Base-by-base conservation (phyloP, 331 rosid genomes). In the Rhamnella rubrinervis region DNA sequence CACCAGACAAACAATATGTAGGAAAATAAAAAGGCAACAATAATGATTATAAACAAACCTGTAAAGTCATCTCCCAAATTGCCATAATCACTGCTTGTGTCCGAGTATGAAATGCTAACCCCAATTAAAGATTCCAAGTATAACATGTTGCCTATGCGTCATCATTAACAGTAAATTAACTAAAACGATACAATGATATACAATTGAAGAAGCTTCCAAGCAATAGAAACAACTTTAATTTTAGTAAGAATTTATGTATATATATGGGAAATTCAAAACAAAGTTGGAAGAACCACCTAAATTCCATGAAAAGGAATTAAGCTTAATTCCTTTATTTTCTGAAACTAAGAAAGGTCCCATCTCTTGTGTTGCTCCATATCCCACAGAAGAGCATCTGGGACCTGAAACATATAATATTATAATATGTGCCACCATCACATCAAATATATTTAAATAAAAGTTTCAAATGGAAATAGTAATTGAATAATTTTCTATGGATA, bases 371-470 rank as follows among this genome's bases (percentile, higher is more conserved):
- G 98, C 98, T 75, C 98, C 98, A 78, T 92, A 90, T 73, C 97
- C 98, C 83, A 92, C 96, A 82, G 98, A 92, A 67, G 98, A 92
- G 79, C 98, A 92, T 77, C 98, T 97, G 77, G 98, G 98, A 61
- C 98, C 98, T 92, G 82, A 52, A 81, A 80, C 76, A 75, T 31
- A 60, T 53, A 69, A 57, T 77, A 77, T 64, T 6, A n/a, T 26
- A 28, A 1, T 67, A 78, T 83, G 91, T 87, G 87, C 82, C 91
- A 89, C 82, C 65, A 58, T 63, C 83, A 72, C 66, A 80, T n/a
- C 60, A 37, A 71, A 62, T n/a, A 17, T 9, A 53, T 15, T 17
- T 53, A 2, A 53, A 59, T 20, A 58, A 71, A 7, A 16, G 65
- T 66, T 31, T 8, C 67, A 76, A 64, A 64, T 73, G 26, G 70